Conservation (phyloP, 2,329 filamentous ascomycete species). For the Pseudogymnoascus sp. region DNA sequence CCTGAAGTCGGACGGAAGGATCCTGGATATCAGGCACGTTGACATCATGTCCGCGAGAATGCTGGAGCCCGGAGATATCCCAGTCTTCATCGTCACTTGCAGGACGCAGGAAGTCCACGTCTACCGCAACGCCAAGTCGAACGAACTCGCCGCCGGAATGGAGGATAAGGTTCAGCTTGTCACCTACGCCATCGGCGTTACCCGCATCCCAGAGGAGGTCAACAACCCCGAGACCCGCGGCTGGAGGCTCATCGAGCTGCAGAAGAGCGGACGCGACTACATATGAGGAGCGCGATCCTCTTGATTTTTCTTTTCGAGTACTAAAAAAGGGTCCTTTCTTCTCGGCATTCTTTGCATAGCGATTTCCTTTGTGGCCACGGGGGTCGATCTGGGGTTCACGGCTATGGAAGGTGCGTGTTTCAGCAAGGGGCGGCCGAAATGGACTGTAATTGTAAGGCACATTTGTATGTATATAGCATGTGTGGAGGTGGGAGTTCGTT, state of each 20-base stretch:
- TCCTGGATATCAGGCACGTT: conserved; percentile 90
- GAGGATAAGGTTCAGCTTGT: conserved; percentile 98
- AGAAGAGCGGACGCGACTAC: conserved; percentile 94
- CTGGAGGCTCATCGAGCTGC: conserved; percentile 96
- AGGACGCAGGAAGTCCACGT: conserved; percentile 97
- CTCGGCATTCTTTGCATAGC: conserved; percentile 5
- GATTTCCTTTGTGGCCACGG: conserved; percentile 1
- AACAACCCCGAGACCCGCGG: conserved; percentile 94
- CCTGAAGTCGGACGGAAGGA: conserved; percentile 88
- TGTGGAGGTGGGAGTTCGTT: conserved; percentile 4
- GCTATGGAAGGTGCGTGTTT: conserved; percentile 4
- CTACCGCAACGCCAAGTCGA: conserved; percentile 85
- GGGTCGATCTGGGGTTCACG: neutral
- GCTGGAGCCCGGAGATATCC: conserved; percentile 77
- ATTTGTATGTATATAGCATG: conserved; percentile 9
- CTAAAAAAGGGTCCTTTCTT: neutral
- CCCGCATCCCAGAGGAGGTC: conserved; percentile 86
- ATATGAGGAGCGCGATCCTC: conserved; percentile 40
- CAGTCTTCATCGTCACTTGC: conserved; percentile 95
- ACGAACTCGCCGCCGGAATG: conserved; percentile 88
- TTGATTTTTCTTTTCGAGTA: neutral
- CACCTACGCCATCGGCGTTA: conserved; percentile 95
- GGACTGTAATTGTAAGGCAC: conserved; percentile 9
- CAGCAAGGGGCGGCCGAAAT: conserved; percentile 1
- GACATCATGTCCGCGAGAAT: conserved; percentile 77